A percentile compares a stretch with the other conserved stretches of the same genome.
Conservation (phyloP, 2,329 filamentous ascomycete genomes). For the Penicillium sp. region DNA sequence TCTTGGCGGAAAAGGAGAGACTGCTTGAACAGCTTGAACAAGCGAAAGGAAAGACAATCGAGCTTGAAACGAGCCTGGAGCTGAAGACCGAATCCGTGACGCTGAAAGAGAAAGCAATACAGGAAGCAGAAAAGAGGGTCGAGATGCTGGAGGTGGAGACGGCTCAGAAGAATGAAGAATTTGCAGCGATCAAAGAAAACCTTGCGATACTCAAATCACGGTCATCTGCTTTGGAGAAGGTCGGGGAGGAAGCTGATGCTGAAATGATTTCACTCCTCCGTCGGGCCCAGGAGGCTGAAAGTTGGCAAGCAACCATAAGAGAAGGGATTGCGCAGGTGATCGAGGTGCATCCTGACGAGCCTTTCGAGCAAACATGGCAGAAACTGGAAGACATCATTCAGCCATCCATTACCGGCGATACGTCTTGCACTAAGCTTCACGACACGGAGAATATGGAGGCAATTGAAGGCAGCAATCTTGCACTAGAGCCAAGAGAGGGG, state of each 20-base stretch:
- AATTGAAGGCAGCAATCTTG: neutral
- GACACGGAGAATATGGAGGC: neutral
- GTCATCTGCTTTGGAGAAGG: slow-evolving; percentile 19
- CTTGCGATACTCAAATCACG: slow-evolving; percentile 16
- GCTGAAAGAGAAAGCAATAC: neutral
- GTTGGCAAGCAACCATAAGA: slow-evolving; percentile 23
- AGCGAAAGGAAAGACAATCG: slow-evolving; percentile 19
- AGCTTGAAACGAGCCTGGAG: slow-evolving; percentile 22
- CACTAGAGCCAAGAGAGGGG: neutral
- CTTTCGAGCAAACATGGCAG: slow-evolving; percentile 21
- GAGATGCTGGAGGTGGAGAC: slow-evolving; percentile 16
- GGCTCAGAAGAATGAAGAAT: slow-evolving; percentile 34
- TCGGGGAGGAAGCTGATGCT: slow-evolving; percentile 22
- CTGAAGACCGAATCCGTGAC: slow-evolving; percentile 6
- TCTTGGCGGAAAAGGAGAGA: slow-evolving; percentile 17
- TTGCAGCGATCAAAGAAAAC: slow-evolving; percentile 11
- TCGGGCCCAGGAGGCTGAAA: slow-evolving; percentile 29
- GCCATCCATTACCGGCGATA: neutral
- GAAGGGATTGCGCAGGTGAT: slow-evolving; percentile 20
- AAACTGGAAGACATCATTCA: slow-evolving; percentile 22
- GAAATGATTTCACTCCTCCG: slow-evolving; percentile 28
- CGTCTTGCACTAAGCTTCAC: neutral
- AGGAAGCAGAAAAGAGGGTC: slow-evolving; percentile 17
- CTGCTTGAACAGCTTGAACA: slow-evolving; percentile 24
- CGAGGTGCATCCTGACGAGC: slow-evolving; percentile 16